Percentiles rank a stretch among this genome's conserved stretches.
These are phyloP conservation scores for Sclerotinia glacialis DNA, from an alignment of 2,329 filamentous ascomycete genomes.

Conservation along the genomic window DNA sequence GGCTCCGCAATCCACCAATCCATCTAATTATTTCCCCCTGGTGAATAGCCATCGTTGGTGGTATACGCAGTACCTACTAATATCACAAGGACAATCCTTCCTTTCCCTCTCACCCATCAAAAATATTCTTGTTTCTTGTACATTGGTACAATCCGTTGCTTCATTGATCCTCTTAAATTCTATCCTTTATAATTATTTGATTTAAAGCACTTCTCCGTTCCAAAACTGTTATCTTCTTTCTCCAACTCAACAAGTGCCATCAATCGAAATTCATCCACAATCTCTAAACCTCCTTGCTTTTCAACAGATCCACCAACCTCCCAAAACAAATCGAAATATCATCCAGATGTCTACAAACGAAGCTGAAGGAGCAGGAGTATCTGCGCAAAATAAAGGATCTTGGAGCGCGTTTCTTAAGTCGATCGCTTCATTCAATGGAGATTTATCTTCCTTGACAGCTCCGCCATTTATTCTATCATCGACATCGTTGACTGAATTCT, in stretches of 20 bases:
- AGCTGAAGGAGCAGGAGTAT: constrained; percentile 37
- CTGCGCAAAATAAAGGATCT: constrained; percentile 37
- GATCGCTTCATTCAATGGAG: constrained; percentile 78
- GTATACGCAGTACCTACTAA: background rate
- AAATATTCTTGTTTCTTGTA: constrained; percentile 7
- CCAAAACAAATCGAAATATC: background rate
- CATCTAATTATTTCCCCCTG: no score
- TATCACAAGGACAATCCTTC: constrained; percentile 8
- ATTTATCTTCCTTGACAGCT: constrained; percentile 75
- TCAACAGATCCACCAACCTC: constrained; percentile 5
- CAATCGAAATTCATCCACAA: constrained; percentile 2
- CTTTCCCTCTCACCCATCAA: background rate
- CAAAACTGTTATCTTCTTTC: background rate
- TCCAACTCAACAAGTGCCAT: background rate
- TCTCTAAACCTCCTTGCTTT: constrained; percentile 10
- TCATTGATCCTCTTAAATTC: constrained; percentile 1
- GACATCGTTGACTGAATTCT: constrained; percentile 76
- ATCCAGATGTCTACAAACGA: constrained; percentile 35
- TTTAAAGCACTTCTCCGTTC: background rate
- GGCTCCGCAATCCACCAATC: no score
- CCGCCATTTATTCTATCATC: constrained; percentile 80
- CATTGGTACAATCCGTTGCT: no score
- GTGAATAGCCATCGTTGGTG: no score
- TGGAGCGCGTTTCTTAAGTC: constrained; percentile 48
- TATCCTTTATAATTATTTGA: background rate